phyloP scores from a whole-genome alignment of 257 asterid species.

The Henckelia pumila region DNA sequence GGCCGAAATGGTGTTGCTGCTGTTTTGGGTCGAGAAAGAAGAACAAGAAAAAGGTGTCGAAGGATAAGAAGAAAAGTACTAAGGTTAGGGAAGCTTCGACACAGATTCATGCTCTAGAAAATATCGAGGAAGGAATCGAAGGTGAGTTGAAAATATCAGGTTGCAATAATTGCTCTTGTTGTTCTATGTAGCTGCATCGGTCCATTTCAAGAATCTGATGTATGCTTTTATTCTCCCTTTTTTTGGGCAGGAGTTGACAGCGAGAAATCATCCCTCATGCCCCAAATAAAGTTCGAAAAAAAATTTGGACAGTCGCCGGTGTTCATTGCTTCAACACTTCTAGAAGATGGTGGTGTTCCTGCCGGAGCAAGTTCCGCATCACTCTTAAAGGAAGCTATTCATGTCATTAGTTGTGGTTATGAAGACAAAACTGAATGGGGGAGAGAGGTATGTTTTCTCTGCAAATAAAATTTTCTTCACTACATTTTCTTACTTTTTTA shows the following conservation, averaged over 20 bases:
- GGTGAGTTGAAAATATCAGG: conserved; percentile 25
- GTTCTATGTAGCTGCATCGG: neutral
- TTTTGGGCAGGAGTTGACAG: conserved; percentile 32
- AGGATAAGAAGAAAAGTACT: conserved; percentile 39
- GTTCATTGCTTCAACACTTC: conserved; percentile 48
- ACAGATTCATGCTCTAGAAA: conserved; percentile 65
- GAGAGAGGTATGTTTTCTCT: conserved; percentile 38
- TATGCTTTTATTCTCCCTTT: neutral
- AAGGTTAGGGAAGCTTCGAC: conserved; percentile 54
- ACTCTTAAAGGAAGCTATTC: conserved; percentile 48
- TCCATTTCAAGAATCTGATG: neutral
- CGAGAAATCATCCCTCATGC: conserved; percentile 29
- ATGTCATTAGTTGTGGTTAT: conserved; percentile 56
- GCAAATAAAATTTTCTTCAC: neutral
- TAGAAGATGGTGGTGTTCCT: conserved; percentile 44
- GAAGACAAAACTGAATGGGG: conserved; percentile 76
- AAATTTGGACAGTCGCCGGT: conserved; percentile 54
- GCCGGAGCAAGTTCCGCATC: conserved; percentile 31
- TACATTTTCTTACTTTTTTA: neutral
- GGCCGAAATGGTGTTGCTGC: conserved; percentile 50
- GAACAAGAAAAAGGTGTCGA: conserved; percentile 43
- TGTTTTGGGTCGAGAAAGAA: conserved; percentile 36
- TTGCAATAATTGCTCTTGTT: neutral
- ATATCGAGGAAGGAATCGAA: conserved; percentile 52
- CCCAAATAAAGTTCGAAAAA: conserved; percentile 42